Evolutionary conservation across 2,329 filamentous ascomycete genomes (phyloP).

Genomic region (Aspergillus cejpii): DNA sequence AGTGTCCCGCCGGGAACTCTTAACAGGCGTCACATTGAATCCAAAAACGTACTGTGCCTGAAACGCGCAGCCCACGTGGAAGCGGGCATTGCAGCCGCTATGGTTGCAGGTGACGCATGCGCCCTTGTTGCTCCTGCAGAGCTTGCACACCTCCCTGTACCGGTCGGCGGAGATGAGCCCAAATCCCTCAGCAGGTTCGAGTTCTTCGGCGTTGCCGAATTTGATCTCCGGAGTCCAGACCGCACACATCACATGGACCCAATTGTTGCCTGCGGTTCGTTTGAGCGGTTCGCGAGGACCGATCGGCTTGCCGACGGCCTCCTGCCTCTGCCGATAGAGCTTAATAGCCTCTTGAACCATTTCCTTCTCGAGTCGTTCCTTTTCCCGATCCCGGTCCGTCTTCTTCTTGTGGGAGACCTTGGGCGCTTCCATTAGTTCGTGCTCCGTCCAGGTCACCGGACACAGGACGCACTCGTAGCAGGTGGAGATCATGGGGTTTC

Average conservation of each 20-base stretch:
- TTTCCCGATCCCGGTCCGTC: conserved; percentile 82
- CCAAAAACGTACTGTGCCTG: conserved; percentile 76
- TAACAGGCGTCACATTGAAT: conserved; percentile 84
- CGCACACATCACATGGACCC: conserved; percentile 92
- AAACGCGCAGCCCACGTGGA: conserved; percentile 88
- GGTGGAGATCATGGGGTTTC: conserved; percentile 85
- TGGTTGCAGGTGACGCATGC: conserved; percentile 78
- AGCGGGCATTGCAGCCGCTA: conserved; percentile 44
- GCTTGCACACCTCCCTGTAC: conserved; percentile 73
- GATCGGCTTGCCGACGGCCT: conserved; percentile 72
- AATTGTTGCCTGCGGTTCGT: conserved; percentile 91
- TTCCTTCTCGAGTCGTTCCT: conserved; percentile 78
- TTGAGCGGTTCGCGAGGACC: conserved; percentile 88
- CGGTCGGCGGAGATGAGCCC: conserved; percentile 66
- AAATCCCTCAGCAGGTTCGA: conserved; percentile 86
- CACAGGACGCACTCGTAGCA: conserved; percentile 91
- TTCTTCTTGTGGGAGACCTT: conserved; percentile 81
- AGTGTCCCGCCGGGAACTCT: conserved; percentile 77
- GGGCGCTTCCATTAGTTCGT: conserved; percentile 76
- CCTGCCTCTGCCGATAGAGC: conserved; percentile 75
- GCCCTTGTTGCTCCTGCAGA: conserved; percentile 68
- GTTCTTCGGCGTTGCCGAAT: conserved; percentile 74
- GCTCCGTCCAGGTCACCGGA: conserved; percentile 70
- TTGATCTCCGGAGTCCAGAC: conserved; percentile 89
- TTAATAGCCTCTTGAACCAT: conserved; percentile 70